Evolutionary conservation across 192 early-diverging fungal genomes (phyloP).

Genomic region (Gamsiella multidivaricata): DNA sequence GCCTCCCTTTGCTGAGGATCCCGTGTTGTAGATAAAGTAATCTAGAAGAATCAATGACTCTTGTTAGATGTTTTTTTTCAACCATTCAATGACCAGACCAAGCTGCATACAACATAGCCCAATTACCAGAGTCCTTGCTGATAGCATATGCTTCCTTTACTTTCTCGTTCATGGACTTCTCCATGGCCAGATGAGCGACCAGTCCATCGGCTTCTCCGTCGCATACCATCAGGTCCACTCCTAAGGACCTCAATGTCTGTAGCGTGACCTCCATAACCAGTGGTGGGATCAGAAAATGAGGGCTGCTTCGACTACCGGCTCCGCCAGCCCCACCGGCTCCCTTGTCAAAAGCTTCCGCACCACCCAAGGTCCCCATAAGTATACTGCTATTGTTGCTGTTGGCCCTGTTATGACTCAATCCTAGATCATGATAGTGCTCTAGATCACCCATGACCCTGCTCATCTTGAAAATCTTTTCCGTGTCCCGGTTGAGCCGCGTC

Average conservation of each 20-base stretch:
- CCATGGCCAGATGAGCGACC: slow-evolving; percentile 52
- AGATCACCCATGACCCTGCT: slow-evolving; percentile 35
- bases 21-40: slow-evolving; percentile 58
- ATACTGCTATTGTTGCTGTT: too few species aligned
- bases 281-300: slow-evolving; percentile 59
- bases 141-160: slow-evolving; percentile 56
- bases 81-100: too few species aligned
- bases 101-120: not conserved
- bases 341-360: not conserved
- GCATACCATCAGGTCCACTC: slow-evolving; percentile 50
- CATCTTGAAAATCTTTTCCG: slow-evolving; percentile 54
- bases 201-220: slow-evolving; percentile 61
- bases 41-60: slow-evolving; percentile 22
- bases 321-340: not conserved
- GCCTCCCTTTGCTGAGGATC: slow-evolving; percentile 38
- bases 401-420: not conserved
- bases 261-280: slow-evolving; percentile 59
- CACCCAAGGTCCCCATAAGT: too few species aligned
- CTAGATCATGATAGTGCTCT: slow-evolving; percentile 26
- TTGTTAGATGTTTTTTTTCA: not conserved
- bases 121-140: slow-evolving; percentile 59
- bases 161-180: slow-evolving; percentile 27
- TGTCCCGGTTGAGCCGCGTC: slow-evolving; percentile 56
- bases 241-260: slow-evolving; percentile 50
- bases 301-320: slow-evolving; percentile 31